Percentiles rank a stretch among this genome's conserved stretches.
phyloP scores from a whole-genome alignment of 495 filamentous ascomycete species.

The Podospora anserina region DNA sequence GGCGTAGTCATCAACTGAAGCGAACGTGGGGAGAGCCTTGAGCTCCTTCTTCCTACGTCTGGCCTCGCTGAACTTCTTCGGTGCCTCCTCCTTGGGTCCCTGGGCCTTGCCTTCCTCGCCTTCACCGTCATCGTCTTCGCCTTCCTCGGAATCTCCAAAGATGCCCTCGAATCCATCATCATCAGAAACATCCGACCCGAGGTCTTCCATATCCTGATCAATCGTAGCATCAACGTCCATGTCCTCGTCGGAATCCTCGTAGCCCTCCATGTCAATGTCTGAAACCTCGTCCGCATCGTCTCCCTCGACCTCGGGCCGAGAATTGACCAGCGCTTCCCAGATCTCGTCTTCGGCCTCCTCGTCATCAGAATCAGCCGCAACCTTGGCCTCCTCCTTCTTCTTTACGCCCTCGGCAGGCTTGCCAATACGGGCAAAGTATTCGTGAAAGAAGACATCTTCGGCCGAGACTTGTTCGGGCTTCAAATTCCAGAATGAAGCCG shows the following conservation, averaged over 20 bases:
- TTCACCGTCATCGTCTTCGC: conserved; percentile 43
- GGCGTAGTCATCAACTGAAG: conserved; percentile 89
- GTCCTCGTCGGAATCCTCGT: conserved; percentile 44
- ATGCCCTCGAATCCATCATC: conserved; percentile 35
- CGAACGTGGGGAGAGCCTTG: conserved; percentile 86
- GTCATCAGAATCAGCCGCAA: conserved; percentile 43
- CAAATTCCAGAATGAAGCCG: conserved; percentile 87
- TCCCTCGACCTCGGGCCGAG: conserved; percentile 56
- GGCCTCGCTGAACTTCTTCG: conserved; percentile 40
- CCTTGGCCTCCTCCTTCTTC: conserved; percentile 49
- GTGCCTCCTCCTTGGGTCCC: conserved; percentile 31
- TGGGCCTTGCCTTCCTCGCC: conserved; percentile 27
- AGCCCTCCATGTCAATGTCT: conserved; percentile 52
- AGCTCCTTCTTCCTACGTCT: conserved; percentile 75
- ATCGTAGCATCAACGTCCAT: conserved; percentile 35
- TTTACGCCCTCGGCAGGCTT: conserved; percentile 59
- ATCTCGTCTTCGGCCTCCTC: conserved; percentile 71
- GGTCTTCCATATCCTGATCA: conserved; percentile 36
- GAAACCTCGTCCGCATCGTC: conserved; percentile 48
- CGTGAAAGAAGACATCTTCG: conserved; percentile 97
- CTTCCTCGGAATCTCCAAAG: conserved; percentile 42
- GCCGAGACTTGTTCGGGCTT: conserved; percentile 78
- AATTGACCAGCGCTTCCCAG: conserved; percentile 82
- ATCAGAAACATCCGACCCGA: conserved; percentile 40
- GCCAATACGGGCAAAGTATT: conserved; percentile 81